Evolutionary conservation across 139 green algal genomes (phyloP), one percentile per base, ranked within the genome.

Genomic region (Nannochloris sp.): DNA sequence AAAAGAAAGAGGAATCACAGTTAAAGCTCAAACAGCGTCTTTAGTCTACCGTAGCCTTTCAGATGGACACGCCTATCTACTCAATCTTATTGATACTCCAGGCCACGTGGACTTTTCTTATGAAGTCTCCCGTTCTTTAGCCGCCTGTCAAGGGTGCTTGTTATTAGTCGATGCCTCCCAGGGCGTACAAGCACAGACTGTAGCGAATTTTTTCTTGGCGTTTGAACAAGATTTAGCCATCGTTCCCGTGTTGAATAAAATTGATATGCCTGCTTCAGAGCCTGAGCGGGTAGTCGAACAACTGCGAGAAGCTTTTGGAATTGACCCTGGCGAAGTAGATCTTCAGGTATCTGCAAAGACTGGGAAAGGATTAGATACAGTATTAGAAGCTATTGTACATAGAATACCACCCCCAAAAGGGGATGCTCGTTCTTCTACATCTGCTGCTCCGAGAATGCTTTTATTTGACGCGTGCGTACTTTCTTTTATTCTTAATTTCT

Each of bases 171-270:
- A 98, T 69, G 92, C 89, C 2, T 64, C 71, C 19, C 86, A 90
- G 24, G 59, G 59, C 37, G 39, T 82, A 36, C 79, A 90, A 73
- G 85, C 85, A 12, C 81, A 93, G 75, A 96, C 89, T 9, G 77
- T 96, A 24, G 90, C 93, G 30, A 97, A 96, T 76, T 98, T 95
- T 72, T 93, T 82, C 61, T 72, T 96, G 12, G 93, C 92, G 0
- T 89, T 91, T 64, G 92, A 97, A 37, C 80, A 88, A 63, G 84
- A 83, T 45, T 80, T 98, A 19, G 76, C 71, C 2, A 83, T 98
- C 23, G 71, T 98, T 12, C 87, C 90, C 2, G 82, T 95, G 12
- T 78, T 97, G 6, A 97, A 96, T 78, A 98, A 98, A 70, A 79
- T 94, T 24, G 91, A 97, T 67, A 72, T 92, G 62, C 68, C 79